These are phyloP conservation scores for Phlyctochytrium arcticum DNA, from an alignment of 192 early-diverging fungal species.

Conservation along the genomic window DNA sequence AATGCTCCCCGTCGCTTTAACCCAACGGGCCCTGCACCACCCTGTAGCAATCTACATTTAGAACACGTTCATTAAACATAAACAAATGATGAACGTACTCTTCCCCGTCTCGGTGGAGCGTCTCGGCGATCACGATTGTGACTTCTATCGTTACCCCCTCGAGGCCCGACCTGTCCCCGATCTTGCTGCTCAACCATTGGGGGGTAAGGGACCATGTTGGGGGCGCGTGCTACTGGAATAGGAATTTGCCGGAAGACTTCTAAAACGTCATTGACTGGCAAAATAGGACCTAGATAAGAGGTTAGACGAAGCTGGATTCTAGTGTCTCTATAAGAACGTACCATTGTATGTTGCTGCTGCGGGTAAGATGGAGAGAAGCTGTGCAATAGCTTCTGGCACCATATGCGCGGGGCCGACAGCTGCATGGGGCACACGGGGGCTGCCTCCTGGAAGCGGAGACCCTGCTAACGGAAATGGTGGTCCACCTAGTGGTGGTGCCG, in stretches of 20 bases:
- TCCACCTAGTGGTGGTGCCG: not conserved
- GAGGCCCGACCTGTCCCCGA: no score
- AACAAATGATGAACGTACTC: no score
- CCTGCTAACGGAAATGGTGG: not conserved
- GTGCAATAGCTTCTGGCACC: conserved; percentile 33
- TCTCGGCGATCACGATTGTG: no score
- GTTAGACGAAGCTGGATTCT: not conserved
- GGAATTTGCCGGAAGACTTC: conserved; percentile 32
- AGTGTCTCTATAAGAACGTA: conserved; percentile 10
- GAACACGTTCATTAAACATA: no score
- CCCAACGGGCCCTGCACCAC: not conserved
- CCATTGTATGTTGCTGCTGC: conserved; percentile 34
- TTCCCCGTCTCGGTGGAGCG: no score
- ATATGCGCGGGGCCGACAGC: not conserved
- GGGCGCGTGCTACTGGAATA: conserved; percentile 6
- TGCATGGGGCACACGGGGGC: not conserved
- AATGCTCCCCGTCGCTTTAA: conserved; percentile 13
- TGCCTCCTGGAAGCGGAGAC: not conserved
- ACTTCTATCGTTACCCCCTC: no score
- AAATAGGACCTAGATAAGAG: conserved; percentile 22
- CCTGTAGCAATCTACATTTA: no score
- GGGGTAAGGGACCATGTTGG: conserved; percentile 28
- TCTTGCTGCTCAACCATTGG: no score
- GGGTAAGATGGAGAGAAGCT: conserved; percentile 28
- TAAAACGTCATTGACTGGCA: conserved; percentile 34